Evolutionary conservation across 441 rosid species (phyloP).

Genomic region (Brassica hybrid): DNA sequence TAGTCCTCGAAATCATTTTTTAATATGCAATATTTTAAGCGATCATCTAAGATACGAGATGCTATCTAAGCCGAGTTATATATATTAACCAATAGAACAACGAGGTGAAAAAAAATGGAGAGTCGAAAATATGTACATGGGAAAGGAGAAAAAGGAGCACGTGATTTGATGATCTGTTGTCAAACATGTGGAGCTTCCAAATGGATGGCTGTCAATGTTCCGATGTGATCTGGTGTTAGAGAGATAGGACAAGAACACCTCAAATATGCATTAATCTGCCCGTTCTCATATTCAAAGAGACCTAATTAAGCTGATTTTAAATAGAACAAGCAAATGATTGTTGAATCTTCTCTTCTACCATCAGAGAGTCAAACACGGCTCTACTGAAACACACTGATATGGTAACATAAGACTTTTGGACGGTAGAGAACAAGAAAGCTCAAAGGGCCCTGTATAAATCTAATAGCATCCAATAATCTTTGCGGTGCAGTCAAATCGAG

Average conservation of each 20-base stretch:
- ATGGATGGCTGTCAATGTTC: constrained; percentile 39
- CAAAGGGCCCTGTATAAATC: not conserved
- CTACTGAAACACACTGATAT: not conserved
- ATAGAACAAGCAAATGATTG: not conserved
- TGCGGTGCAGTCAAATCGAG: not conserved
- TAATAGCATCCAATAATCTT: not conserved
- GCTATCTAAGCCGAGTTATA: constrained; percentile 1
- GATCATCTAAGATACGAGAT: constrained; percentile 16
- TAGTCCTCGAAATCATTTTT: not conserved
- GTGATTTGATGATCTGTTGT: constrained; percentile 33
- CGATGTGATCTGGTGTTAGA: constrained; percentile 23
- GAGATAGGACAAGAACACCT: constrained; percentile 5
- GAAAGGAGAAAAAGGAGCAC: constrained; percentile 37
- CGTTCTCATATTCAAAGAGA: not conserved
- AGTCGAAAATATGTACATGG: constrained; percentile 34
- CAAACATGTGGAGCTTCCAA: constrained; percentile 36
- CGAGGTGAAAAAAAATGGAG: not conserved
- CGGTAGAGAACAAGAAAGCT: not conserved
- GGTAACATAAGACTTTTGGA: not conserved
- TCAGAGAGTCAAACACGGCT: not conserved
- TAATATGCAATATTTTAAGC: not conserved
- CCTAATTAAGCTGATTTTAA: not conserved
- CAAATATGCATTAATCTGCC: constrained; percentile 8
- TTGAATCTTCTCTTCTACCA: not conserved
- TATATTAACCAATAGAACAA: not conserved